These are phyloP conservation scores for Plasmodium knowlesi DNA, from an alignment of 169 alveolate genomes.

Conservation along the genomic window DNA sequence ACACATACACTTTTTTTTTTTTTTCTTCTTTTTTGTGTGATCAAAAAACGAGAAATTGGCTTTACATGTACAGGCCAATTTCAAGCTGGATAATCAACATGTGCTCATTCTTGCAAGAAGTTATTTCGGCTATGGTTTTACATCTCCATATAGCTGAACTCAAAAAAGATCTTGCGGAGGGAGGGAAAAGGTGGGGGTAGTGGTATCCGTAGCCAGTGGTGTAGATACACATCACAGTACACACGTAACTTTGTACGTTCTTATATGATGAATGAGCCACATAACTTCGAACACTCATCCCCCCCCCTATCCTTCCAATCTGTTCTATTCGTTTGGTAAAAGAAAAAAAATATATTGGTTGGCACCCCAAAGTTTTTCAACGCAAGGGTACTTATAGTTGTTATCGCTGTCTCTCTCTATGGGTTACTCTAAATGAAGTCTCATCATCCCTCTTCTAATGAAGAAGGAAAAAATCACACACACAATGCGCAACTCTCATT, in stretches of 20 bases:
- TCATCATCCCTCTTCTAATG: not conserved
- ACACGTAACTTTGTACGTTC: not conserved
- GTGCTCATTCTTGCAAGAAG: conserved; percentile 54
- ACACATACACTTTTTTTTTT: not conserved
- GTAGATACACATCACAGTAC: not conserved
- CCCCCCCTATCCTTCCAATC: not conserved
- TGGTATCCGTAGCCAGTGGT: not conserved
- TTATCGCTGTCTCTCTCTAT: not conserved
- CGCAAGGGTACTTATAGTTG: not conserved
- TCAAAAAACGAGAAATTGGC: conserved; percentile 51
- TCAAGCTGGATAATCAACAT: conserved; percentile 72
- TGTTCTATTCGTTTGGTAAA: not conserved
- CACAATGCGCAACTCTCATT: not conserved
- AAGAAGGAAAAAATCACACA: not conserved
- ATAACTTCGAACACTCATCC: not conserved
- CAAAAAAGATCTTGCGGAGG: conserved; percentile 55
- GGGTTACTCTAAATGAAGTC: not conserved
- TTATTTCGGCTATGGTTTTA: conserved; percentile 31
- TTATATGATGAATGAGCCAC: not conserved
- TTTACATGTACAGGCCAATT: not conserved
- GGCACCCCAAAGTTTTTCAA: not conserved
- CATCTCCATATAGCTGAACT: conserved; percentile 22
- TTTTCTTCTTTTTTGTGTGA: conserved; percentile 3
- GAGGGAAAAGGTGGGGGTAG: not conserved
- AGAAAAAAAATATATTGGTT: not conserved